Base-by-base conservation (phyloP, 1,284 basidiomycete species). In the Chalciporus piperatoides region DNA sequence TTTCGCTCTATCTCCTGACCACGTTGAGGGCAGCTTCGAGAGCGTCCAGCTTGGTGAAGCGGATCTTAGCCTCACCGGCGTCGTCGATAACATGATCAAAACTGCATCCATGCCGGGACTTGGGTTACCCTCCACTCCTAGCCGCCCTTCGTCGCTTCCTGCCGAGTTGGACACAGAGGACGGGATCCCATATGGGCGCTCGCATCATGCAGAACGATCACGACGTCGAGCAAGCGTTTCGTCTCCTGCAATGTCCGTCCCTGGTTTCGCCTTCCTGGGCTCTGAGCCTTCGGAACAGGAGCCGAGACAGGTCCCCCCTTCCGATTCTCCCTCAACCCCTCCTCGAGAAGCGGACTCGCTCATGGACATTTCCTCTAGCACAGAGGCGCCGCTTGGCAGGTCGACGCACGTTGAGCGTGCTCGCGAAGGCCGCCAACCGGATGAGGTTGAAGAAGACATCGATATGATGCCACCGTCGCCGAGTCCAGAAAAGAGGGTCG, bases 121-220 rank as follows among this genome's bases (percentile, higher is more conserved):
- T 17, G 63, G 65, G 19, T 42, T 68, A 11, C 63, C 63, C n/a
- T 68, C 64, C 14, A 67, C 63, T 9, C 63, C 60, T n/a, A 50
- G 52, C 48, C 52, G 40, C 2, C 41, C 39, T 10, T 56, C 60
- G n/a, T 69, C 74, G 48, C 65, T 77, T 14, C 74, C 79, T 6
- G 66, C 70, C 10, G 76, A 78, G 41, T 65, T 79, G 28, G 81
- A 87, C 52, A 75, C 74, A 9, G 82, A 84, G 56, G 77, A 77
- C 46, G 84, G 84, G 2, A 70, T 88, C 36, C 84, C 84, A 0
- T 80, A 82, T 48, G 86, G 84, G 10, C 75, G 82, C 12, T 78
- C 77, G n/a, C 86, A 86, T 64, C 86, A 86, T 57, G 70, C 73
- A 5, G 76, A 82, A 35, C 73, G 76, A 21, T 69, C 72, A 56